A percentile compares a stretch with the other conserved stretches of the same genome.
Evolutionary conservation across 2,329 filamentous ascomycete genomes (phyloP).

Genomic region (Pseudogymnoascus sp.): DNA sequence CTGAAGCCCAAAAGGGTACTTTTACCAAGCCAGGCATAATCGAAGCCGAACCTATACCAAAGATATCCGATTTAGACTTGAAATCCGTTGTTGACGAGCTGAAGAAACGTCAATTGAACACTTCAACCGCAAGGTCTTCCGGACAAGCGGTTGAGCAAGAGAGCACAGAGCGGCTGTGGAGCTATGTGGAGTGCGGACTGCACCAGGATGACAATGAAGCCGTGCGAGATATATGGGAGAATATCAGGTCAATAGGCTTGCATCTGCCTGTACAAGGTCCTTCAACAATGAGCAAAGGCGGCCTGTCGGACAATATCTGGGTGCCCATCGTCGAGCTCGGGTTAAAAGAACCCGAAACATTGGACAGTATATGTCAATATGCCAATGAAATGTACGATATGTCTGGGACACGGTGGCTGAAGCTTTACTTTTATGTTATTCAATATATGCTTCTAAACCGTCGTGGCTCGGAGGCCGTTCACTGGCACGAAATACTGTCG

Average conservation of each 20-base stretch:
- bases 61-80: neutral
- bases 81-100: neutral
- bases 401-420: conserved; percentile 28
- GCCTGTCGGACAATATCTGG: conserved; percentile 37
- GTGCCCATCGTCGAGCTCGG: conserved; percentile 33
- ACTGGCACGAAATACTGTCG: conserved; percentile 24
- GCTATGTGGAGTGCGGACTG: neutral
- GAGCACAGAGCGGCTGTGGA: conserved; percentile 1
- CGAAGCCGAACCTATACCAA: neutral
- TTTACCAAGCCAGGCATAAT: neutral
- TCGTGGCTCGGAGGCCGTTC: conserved; percentile 15
- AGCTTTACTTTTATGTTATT: conserved; percentile 38
- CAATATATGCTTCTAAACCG: conserved; percentile 28
- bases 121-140: neutral
- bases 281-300: conserved; percentile 18
- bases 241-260: neutral
- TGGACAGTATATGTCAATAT: conserved; percentile 32
- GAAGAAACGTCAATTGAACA: conserved; percentile 1
- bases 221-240: neutral
- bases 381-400: conserved; percentile 32
- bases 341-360: conserved; percentile 25
- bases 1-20: neutral
- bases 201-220: neutral
- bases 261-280: neutral
- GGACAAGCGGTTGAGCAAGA: neutral